Conservation (phyloP, 2,329 filamentous ascomycete species). For the Fusarium scirpi region DNA sequence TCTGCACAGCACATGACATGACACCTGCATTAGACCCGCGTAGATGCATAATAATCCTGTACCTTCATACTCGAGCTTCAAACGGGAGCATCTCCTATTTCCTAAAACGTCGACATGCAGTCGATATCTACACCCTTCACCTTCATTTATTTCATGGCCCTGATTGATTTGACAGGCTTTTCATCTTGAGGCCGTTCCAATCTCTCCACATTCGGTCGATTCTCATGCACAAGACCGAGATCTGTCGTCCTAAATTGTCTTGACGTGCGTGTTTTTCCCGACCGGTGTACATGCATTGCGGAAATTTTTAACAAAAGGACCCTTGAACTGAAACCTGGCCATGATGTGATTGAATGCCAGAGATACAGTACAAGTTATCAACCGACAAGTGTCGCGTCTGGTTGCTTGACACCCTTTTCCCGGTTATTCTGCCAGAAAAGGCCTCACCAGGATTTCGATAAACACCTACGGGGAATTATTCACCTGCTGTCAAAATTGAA, state of each 20-base stretch:
- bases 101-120: conserved; percentile 46
- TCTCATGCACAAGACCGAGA: conserved; percentile 31
- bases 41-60: conserved; percentile 28
- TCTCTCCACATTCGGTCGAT: conserved; percentile 36
- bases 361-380: not conserved
- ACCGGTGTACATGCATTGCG: conserved; percentile 19
- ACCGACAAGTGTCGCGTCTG: not conserved
- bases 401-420: conserved; percentile 20
- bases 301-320: conserved; percentile 10
- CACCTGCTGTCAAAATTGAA: not conserved
- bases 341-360: conserved; percentile 23
- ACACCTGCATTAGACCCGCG: conserved; percentile 7
- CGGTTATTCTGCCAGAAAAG: conserved; percentile 9
- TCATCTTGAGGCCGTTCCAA: not conserved
- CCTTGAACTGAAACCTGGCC: conserved; percentile 3
- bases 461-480: not conserved
- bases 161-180: conserved; percentile 11
- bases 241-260: conserved; percentile 26
- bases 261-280: not conserved
- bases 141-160: not conserved
- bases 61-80: conserved; percentile 34
- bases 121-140: conserved; percentile 35
- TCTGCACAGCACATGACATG: conserved; percentile 18
- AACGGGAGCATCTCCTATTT: conserved; percentile 41
- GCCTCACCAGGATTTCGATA: not conserved